Evolutionary conservation across 2,329 filamentous ascomycete genomes (phyloP).

Genomic region (Fusarium sp.): DNA sequence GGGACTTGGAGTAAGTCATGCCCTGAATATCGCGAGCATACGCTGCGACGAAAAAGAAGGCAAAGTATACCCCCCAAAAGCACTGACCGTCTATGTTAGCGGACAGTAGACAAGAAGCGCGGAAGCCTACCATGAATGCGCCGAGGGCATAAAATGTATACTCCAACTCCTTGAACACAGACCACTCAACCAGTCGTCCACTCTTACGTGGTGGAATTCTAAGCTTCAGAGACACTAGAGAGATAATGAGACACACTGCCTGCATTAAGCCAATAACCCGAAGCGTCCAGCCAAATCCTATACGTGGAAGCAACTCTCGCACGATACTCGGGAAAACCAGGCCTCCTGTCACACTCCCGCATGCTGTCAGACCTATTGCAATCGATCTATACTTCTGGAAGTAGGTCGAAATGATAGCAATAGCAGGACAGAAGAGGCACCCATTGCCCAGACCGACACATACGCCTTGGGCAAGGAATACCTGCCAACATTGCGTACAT

Average conservation of each 20-base stretch:
- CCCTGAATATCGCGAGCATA: not conserved
- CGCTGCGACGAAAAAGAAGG: not conserved
- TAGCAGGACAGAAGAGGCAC: not conserved
- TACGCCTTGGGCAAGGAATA: not conserved
- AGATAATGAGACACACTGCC: not conserved
- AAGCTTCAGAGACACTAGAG: not conserved
- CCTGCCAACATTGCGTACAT: not conserved
- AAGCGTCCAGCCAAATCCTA: not conserved
- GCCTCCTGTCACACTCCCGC: not conserved
- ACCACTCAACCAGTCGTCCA: not conserved
- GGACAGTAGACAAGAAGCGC: too few relatives aligned
- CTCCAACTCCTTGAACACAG: not conserved
- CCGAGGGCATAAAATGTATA: not conserved
- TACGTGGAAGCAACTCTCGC: not conserved
- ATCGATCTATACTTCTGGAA: not conserved
- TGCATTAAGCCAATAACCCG: not conserved
- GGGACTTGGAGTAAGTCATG: not conserved
- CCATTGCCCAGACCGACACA: not conserved
- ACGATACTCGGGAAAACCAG: not conserved
- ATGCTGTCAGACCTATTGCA: not conserved
- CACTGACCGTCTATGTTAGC: not conserved
- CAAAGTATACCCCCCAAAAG: not conserved
- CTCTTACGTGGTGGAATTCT: not conserved
- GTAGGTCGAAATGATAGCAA: not conserved
- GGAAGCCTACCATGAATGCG: not conserved